Base-by-base conservation (phyloP, 805 yeast genomes). In the Kuraishia capsulata region DNA sequence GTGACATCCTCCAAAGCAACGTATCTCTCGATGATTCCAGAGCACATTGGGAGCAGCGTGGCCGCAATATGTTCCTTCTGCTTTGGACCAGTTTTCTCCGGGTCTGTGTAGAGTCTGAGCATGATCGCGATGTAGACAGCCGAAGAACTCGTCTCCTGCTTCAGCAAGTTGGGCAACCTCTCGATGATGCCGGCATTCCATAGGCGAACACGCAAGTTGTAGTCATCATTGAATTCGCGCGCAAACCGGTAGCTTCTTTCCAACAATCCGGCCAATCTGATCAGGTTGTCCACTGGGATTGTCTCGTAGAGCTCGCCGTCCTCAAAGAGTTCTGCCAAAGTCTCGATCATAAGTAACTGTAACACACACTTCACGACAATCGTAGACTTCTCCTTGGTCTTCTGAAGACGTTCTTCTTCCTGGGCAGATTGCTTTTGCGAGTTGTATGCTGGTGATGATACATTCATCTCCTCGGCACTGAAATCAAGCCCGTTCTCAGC, bases 171-270 rank as follows among this genome's bases (percentile, higher is more conserved):
- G 17, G 99, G 98, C 39, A 90, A 70, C 53, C 89, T 81, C 51
- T 87, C 95, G 61, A 89, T 90, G 30, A 88, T 80, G 1, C 96
- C 96, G 3, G 92, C 85, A 51, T 87, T 84, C 80, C 94, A 89
- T 31, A 92, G 65, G 49, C 92, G 68, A n/a, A 85, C 81, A 46
- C 99, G 69, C 49, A 92, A 65, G 39, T 87, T 88, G 56, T 83
- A 81, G 58, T 92, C 89, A 41, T 81, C 88, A 57, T 92, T 92
- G 67, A 92, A 92, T 41, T 71, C 76, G 49, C 83, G 76, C 2
- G 97, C 85, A 62, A 94, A 92, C 46, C 71, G 69, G 62, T 85
- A 89, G 38, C 95, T 82, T 37, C 65, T 63, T 42, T 76, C 71
- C 44, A 92, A 62, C 31, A 84, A 59, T 2, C 66, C 59, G 2